phyloP scores from a whole-genome alignment of 116 monocot genomes.

The Thalassia testudinum region DNA sequence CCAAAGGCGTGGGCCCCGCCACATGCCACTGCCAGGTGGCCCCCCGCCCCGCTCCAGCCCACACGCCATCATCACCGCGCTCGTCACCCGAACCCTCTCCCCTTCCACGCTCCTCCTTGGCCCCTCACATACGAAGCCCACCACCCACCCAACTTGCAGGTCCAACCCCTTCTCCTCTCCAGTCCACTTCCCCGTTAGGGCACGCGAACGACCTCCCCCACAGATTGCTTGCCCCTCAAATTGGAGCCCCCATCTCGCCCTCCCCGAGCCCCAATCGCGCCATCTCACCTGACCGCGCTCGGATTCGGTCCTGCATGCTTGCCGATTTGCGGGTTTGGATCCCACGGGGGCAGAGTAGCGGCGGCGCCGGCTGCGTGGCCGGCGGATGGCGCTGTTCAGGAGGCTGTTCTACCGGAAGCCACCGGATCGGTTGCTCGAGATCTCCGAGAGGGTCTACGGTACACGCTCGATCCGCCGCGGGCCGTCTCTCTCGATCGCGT shows the following conservation, averaged over 20 bases:
- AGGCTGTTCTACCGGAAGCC: slow-evolving; percentile 92
- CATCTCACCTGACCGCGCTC: background rate
- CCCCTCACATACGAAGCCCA: background rate
- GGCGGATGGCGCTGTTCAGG: slow-evolving; percentile 91
- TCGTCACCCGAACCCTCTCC: too few relatives aligned
- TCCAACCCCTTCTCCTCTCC: slow-evolving; percentile 1
- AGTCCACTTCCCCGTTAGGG: background rate
- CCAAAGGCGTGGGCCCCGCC: too few relatives aligned
- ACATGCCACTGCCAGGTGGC: too few relatives aligned
- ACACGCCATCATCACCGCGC: too few relatives aligned
- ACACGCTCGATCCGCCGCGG: background rate
- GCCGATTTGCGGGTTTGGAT: slow-evolving; percentile 8
- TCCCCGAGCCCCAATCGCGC: background rate
- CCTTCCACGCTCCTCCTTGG: background rate
- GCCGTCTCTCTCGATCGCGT: background rate
- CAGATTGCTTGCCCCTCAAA: background rate
- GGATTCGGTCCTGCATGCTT: background rate
- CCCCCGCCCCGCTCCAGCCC: too few relatives aligned
- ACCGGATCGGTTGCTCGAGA: slow-evolving; percentile 90
- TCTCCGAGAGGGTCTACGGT: slow-evolving; percentile 94
- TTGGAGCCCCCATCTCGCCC: background rate
- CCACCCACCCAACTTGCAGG: background rate
- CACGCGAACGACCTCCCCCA: background rate
- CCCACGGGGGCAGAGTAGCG: background rate
- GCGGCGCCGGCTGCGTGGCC: slow-evolving; percentile 27